phyloP scores from a whole-genome alignment of 129 eudicot genomes.

The Lactuca saligna region DNA sequence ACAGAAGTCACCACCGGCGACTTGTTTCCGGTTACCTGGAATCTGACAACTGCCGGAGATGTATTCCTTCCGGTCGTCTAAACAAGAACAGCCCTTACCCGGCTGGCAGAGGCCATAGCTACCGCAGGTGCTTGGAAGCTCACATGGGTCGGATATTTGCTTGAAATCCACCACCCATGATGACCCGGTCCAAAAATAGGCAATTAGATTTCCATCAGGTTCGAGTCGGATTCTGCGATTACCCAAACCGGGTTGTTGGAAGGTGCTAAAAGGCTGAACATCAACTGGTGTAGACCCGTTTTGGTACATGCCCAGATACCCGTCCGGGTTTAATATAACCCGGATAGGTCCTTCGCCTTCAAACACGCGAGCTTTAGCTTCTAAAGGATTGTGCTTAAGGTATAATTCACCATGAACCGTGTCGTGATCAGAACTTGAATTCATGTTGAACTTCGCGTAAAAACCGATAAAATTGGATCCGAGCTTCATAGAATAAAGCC shows the following conservation, averaged over 20 bases:
- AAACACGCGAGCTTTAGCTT: conserved; percentile 58
- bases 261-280: conserved; percentile 67
- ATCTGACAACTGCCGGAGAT: conserved; percentile 31
- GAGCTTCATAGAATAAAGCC: conserved; percentile 73
- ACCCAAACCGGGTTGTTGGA: conserved; percentile 63
- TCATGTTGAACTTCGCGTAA: conserved; percentile 41
- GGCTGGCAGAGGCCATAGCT: conserved; percentile 65
- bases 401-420: conserved; percentile 48
- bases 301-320: conserved; percentile 83
- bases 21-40: no score
- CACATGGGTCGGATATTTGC: conserved; percentile 58
- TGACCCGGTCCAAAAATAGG: conserved; percentile 78
- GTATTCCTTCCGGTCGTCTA: conserved; percentile 48
- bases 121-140: conserved; percentile 83
- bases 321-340: conserved; percentile 47
- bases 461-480: conserved; percentile 71
- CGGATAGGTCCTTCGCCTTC: conserved; percentile 56
- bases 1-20: conserved; percentile 40
- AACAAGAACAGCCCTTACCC: conserved; percentile 70
- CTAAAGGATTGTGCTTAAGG: conserved; percentile 54
- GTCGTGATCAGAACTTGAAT: background rate
- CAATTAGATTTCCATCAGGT: conserved; percentile 76
- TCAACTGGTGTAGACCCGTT: conserved; percentile 67
- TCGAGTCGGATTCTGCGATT: conserved; percentile 65
- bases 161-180: conserved; percentile 66